Base-by-base conservation (phyloP, 352 stramenopile species). In the Pythium sp. region DNA sequence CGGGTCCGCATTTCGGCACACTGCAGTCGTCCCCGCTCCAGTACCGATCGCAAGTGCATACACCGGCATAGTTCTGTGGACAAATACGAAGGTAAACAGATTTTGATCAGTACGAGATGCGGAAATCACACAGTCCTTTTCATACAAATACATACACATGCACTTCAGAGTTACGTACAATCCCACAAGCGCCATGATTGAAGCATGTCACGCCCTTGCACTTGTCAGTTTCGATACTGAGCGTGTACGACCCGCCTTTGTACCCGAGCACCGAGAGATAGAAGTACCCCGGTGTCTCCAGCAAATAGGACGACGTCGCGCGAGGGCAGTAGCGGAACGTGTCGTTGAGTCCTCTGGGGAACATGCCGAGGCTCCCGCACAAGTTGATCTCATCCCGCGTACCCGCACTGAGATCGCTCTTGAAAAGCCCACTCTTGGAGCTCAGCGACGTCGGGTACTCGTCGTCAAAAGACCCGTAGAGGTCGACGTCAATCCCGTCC, bases 1-100 rank as follows among this genome's bases (percentile, higher is more conserved):
- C 85, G 0, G 84, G 86, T 0, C 83, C 86, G 56, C 87, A 95
- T 60, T 82, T 85, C 6, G 85, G 84, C 5, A 89, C 70, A 43
- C 77, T 92, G 62, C 87, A 95, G 59, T 90, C 82, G 6, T 91
- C 81, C 0, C 84, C 87, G 22, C 76, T 89, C 84, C 84, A 95
- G 54, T 89, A 91, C 9, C 81, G 82, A 68, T 92, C 72, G 62
- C 87, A 95, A 5, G 70, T 79, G 51, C 86, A 95, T 0, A 94
- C 74, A 24, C 86, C 87, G 28, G 82, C 78, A 36, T 77, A 87
- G 53, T 88, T 78, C 67, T 84, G 0, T 14, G 8, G 22, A 51
- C 9, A 49, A 15, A 54, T 5, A 28, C 62, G 11, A 8, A 51
- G n/a, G 22, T 5, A 41, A 59, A 59, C 12, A 20, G 5, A 12